Conservation (phyloP, 2,329 filamentous ascomycete genomes). For the Lecanoromycetidae sp. region DNA sequence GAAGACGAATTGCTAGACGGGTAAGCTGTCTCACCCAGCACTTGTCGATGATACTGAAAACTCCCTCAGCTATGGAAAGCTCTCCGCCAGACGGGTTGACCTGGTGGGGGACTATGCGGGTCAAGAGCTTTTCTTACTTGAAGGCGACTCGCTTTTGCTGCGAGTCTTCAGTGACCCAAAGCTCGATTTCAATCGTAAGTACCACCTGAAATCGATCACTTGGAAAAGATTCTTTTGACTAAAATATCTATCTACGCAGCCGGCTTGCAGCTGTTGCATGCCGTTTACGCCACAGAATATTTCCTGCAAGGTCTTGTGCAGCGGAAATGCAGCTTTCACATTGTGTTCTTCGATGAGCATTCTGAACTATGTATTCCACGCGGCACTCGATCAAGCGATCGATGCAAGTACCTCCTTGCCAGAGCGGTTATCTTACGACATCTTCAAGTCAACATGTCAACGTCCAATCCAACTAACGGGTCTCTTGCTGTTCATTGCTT, state of each 20-base stretch:
- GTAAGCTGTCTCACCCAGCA: background rate
- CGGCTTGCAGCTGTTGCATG: conserved; percentile 61
- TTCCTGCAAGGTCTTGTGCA: conserved; percentile 49
- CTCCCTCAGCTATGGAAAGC: conserved; percentile 30
- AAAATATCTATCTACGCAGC: conserved; percentile 24
- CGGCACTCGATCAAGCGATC: conserved; percentile 24
- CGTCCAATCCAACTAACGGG: conserved; percentile 30
- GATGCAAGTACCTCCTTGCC: conserved; percentile 48
- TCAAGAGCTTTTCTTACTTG: conserved; percentile 58
- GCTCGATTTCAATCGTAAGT: conserved; percentile 49
- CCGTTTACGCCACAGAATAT: conserved; percentile 54
- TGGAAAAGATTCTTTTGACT: background rate
- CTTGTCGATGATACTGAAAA: background rate
- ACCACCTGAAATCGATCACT: background rate
- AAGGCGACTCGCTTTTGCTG: conserved; percentile 60
- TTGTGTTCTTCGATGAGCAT: conserved; percentile 54
- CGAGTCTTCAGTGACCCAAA: conserved; percentile 49
- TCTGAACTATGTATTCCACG: conserved; percentile 44
- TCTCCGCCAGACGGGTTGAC: conserved; percentile 42
- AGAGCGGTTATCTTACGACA: conserved; percentile 55
- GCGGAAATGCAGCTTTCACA: conserved; percentile 57
- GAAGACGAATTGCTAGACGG: background rate
- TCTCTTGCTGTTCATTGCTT: conserved; percentile 41
- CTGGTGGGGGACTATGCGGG: conserved; percentile 66
- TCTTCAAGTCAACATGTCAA: conserved; percentile 36